These are phyloP conservation scores for Sporothrix brasiliensis DNA, from an alignment of 2,329 filamentous ascomycete species.

Conservation along the genomic window DNA sequence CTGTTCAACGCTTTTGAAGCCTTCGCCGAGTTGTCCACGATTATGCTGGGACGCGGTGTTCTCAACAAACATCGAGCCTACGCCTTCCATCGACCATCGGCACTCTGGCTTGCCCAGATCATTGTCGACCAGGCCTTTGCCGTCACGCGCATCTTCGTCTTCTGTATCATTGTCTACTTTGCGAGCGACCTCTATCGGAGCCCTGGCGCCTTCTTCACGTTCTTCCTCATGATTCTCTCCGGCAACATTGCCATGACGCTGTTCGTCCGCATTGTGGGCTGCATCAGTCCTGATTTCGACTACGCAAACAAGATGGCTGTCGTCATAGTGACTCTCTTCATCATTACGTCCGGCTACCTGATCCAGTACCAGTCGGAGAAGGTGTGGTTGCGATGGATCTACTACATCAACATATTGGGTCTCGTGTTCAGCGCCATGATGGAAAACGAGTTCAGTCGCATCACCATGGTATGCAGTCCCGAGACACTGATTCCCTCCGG, in stretches of 20 bases:
- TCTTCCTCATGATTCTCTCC: constrained; percentile 69
- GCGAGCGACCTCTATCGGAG: constrained; percentile 70
- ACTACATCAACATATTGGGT: constrained; percentile 74
- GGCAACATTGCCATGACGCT: constrained; percentile 74
- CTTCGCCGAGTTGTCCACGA: constrained; percentile 73
- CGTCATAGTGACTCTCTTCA: constrained; percentile 77
- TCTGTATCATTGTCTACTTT: constrained; percentile 77
- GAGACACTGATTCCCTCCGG: constrained; percentile 73
- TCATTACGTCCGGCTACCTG: constrained; percentile 79
- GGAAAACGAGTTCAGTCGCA: constrained; percentile 79
- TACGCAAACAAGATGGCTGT: constrained; percentile 82
- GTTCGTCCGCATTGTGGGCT: constrained; percentile 76
- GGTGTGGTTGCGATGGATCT: constrained; percentile 79
- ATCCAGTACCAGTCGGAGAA: constrained; percentile 77
- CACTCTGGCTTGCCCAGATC: constrained; percentile 82
- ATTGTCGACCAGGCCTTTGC: constrained; percentile 76
- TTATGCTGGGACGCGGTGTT: constrained; percentile 71
- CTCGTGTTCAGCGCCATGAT: constrained; percentile 77
- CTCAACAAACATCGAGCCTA: constrained; percentile 84
- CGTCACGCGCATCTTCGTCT: constrained; percentile 69
- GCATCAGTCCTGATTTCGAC: constrained; percentile 77
- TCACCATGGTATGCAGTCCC: constrained; percentile 69
- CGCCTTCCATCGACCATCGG: constrained; percentile 79
- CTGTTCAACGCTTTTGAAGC: constrained; percentile 88
- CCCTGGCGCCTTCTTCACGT: constrained; percentile 77